Base-by-base conservation (phyloP, 2,329 filamentous ascomycete species). In the Cladosporium austrohemisphaericum region DNA sequence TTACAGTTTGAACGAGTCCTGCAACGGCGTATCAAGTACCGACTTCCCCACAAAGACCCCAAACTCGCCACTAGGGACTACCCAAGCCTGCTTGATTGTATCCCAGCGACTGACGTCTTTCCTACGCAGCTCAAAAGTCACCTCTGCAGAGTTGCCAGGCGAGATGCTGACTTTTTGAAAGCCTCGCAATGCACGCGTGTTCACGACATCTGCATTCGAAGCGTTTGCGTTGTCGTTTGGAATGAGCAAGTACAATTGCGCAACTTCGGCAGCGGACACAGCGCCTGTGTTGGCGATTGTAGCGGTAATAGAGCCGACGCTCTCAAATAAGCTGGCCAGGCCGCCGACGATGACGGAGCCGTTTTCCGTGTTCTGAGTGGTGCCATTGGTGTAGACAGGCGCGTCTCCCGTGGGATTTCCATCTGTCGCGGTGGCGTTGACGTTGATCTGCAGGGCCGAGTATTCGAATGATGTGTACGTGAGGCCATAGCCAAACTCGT, bases 61-160 rank as follows among this genome's bases (percentile, higher is more conserved):
- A 55, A 72, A 77, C 40, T 60, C 55, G 14, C 67, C 73, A 4
- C 47, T 58, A 0, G 74, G 75, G 22, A 76, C 67, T 20, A 75
- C 66, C 76, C 76, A 79, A 51, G 75, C 70, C 68, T 79, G 76
- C 55, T 60, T 50, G 32, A 51, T 58, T 4, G 69, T 64, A 52
- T 78, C 73, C 76, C 76, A 79, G 19, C 76, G 73, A 48, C 72
- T 75, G 22, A 76, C 52, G 52, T 76, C 73, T 59, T 68, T 69
- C 53, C 68, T 61, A 46, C 69, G 68, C 43, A 76, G 54, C 35
- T 55, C 49, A 48, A 75, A 63, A 32, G 49, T 52, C 9, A 74
- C 59, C 19, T 58, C 57, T 43, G 60, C 57, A 31, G 60, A 62
- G 22, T 59, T 60, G 16, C 60, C 59, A 2, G 66, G 57, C 28